phyloP scores from a whole-genome alignment of 257 asterid species.

The Oldenlandia corymbosa region DNA sequence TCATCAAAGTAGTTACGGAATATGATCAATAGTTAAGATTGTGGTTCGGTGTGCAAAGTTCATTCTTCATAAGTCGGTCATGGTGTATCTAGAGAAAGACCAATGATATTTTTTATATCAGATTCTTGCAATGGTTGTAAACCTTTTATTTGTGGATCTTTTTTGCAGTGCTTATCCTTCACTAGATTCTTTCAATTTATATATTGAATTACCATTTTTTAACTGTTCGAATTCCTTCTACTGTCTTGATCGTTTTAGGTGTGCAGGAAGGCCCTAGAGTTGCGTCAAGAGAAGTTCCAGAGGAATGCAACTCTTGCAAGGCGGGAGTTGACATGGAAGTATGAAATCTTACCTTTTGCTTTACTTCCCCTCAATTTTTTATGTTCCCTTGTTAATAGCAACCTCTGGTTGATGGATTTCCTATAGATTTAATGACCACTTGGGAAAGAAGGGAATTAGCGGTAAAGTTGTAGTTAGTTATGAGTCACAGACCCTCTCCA shows the following conservation, averaged over 20 bases:
- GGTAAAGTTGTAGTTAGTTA: slow-evolving; percentile 68
- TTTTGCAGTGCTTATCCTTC: too few species aligned
- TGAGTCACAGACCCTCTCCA: slow-evolving; percentile 75
- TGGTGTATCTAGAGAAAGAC: neutral
- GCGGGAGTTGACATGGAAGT: slow-evolving; percentile 92
- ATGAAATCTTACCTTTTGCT: slow-evolving; percentile 26
- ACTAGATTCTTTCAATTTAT: too few species aligned
- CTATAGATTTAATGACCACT: slow-evolving; percentile 74
- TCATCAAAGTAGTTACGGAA: too few species aligned
- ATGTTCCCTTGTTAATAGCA: neutral
- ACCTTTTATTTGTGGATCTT: too few species aligned
- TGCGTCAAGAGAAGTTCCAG: slow-evolving; percentile 59
- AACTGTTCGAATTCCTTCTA: too few species aligned
- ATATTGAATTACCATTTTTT: too few species aligned
- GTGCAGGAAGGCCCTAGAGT: slow-evolving; percentile 49
- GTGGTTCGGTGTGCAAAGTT: too few species aligned
- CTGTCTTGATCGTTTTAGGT: slow-evolving; percentile 38
- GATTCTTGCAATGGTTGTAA: too few species aligned
- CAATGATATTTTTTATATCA: too few species aligned
- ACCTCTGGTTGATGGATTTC: slow-evolving; percentile 18
- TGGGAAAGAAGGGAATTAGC: slow-evolving; percentile 78
- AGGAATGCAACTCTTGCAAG: slow-evolving; percentile 62
- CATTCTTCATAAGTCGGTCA: too few species aligned
- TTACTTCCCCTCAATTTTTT: slow-evolving; percentile 6
- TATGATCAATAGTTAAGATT: neutral